Conservation (phyloP, 192 early-diverging fungal genomes). For the Gonapodya prolifera region DNA sequence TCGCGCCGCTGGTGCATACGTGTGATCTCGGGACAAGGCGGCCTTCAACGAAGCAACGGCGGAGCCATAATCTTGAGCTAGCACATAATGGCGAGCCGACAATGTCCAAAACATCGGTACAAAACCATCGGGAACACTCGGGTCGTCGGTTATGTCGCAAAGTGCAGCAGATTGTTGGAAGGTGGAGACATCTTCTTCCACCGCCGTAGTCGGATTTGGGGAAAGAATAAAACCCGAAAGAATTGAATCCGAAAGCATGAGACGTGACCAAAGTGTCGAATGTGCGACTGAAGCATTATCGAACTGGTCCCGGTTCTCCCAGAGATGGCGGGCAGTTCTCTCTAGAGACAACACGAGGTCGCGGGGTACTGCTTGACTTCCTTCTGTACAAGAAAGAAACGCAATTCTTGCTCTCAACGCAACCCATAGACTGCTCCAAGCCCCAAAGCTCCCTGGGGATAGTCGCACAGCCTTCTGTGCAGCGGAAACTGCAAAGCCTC, state of each 20-base stretch:
- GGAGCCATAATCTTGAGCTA: background rate
- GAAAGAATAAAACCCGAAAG: background rate
- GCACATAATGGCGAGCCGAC: background rate
- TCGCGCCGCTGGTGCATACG: background rate
- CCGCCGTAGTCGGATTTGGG: background rate
- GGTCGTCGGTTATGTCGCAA: background rate
- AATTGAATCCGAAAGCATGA: background rate
- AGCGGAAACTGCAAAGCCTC: background rate
- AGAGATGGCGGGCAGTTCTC: background rate
- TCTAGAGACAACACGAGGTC: background rate
- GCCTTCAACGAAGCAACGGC: background rate
- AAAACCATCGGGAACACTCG: background rate
- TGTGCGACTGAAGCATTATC: background rate
- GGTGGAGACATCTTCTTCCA: background rate
- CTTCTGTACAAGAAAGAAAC: background rate
- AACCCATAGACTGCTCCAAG: background rate
- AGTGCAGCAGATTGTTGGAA: background rate
- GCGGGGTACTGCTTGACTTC: background rate
- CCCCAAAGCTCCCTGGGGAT: background rate
- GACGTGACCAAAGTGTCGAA: background rate
- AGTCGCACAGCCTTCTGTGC: background rate
- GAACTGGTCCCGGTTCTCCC: background rate
- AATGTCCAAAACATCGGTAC: background rate
- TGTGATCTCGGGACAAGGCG: background rate
- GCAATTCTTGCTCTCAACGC: background rate